A percentile compares a stretch with the other conserved stretches of the same genome.
Conservation (phyloP, 2,329 filamentous ascomycete species). For the Leptographium flavum region DNA sequence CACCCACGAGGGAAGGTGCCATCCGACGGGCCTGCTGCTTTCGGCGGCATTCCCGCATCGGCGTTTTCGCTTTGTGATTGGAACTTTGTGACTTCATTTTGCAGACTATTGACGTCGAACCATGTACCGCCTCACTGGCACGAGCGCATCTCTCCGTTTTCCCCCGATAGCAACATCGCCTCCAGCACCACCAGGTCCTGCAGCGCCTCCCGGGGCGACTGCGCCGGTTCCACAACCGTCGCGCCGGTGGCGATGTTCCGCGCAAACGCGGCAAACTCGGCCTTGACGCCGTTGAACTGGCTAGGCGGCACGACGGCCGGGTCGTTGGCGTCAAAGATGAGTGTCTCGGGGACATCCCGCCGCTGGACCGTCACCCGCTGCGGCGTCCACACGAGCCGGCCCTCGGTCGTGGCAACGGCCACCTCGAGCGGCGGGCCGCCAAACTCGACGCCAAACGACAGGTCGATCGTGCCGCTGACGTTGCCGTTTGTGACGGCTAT, state of each 20-base stretch:
- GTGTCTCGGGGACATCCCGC: background rate
- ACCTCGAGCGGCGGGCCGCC: constrained; percentile 15
- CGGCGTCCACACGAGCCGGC: constrained; percentile 14
- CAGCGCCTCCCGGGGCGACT: constrained; percentile 17
- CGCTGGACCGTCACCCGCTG: constrained; percentile 10
- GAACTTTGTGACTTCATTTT: too few species aligned
- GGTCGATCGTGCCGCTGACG: constrained; percentile 13
- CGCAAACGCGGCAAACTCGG: constrained; percentile 18
- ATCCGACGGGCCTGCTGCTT: background rate
- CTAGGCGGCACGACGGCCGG: background rate
- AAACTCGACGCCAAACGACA: constrained; percentile 20
- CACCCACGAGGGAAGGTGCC: background rate
- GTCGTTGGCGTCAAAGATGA: constrained; percentile 9
- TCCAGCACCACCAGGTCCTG: constrained; percentile 18
- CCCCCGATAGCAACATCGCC: constrained; percentile 16
- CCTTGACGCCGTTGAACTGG: constrained; percentile 14
- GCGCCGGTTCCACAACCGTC: constrained; percentile 10
- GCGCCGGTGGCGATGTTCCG: constrained; percentile 13
- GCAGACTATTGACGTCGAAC: too few species aligned
- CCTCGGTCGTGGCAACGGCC: constrained; percentile 16
- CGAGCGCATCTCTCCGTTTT: constrained; percentile 4
- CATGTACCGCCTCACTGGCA: background rate
- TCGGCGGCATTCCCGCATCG: too few species aligned
- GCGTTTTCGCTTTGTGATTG: too few species aligned
- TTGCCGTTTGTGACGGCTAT: constrained; percentile 19